Percentiles rank a stretch among this genome's conserved stretches.
These are phyloP conservation scores for Phytophthora pisi DNA, from an alignment of 352 stramenopile genomes.

Conservation along the genomic window DNA sequence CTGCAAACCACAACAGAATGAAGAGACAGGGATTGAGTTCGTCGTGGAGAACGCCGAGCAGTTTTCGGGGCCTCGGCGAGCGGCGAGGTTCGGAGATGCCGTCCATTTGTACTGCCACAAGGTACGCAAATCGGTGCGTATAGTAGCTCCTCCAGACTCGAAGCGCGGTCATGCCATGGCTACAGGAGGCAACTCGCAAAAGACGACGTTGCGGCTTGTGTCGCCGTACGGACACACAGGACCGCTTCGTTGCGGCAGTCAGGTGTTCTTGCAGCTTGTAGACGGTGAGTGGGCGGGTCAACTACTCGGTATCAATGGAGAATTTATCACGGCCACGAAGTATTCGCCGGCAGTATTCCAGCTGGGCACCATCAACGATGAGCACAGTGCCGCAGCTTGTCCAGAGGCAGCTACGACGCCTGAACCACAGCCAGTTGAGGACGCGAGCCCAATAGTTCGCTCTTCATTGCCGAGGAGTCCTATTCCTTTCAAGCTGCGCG, in stretches of 20 bases:
- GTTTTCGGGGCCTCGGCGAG: constrained; percentile 49
- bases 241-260: constrained; percentile 52
- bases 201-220: constrained; percentile 56
- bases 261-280: constrained; percentile 60
- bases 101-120: constrained; percentile 58
- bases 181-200: constrained; percentile 33
- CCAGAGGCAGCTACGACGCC: constrained; percentile 9
- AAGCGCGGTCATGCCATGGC: constrained; percentile 65
- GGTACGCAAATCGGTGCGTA: constrained; percentile 51
- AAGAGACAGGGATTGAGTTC: constrained; percentile 41
- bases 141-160: constrained; percentile 51
- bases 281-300: constrained; percentile 55
- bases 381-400: constrained; percentile 10
- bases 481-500: constrained; percentile 49
- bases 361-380: constrained; percentile 12
- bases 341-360: constrained; percentile 54
- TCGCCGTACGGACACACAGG: constrained; percentile 58
- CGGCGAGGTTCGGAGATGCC: constrained; percentile 57
- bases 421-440: not conserved
- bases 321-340: constrained; percentile 54
- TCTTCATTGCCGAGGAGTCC: not conserved
- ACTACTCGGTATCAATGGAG: constrained; percentile 53
- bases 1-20: constrained; percentile 34
- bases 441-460: not conserved
- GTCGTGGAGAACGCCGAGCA: constrained; percentile 63